Evolutionary conservation across 2,329 filamentous ascomycete genomes (phyloP), one percentile per base, ranked within the genome.

Genomic region (Didymella pomorum): DNA sequence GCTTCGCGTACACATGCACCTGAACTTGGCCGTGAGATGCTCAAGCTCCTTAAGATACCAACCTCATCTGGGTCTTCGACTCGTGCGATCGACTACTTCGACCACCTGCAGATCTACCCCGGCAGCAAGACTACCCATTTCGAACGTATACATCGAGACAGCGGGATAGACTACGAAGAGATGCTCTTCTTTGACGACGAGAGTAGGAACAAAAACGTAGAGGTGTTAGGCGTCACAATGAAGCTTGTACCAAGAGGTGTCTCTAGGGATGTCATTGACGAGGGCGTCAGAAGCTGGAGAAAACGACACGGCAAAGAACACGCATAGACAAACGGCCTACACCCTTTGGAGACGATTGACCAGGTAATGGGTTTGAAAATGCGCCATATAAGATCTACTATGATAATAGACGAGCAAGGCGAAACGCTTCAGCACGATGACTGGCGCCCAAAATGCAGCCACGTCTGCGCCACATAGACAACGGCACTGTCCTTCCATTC

Each of bases 151-250:
- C 85, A 89, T 10, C 85, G 88, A 73, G 83, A 86, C 55, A 93
- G 89, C 14, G 87, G 87, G 1, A 76, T 97, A 2, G 79, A 81
- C 6, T 96, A 87, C 71, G 85, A 89, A 63, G 92, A 97, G 46
- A 96, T 98, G 89, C 76, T 98, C 31, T 98, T 98, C 77, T 98
- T 98, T 66, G 94, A 98, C 68, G 94, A 98, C 69, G 94, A 98
- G 84, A 83, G 84, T 51, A 81, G 94, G 60, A 98, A 98, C 72
- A 83, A 86, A 57, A 93, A 97, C 72, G 94, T 96, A 0, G 86
- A 89, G 77, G 80, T 84, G 44, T 71, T 97, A 48, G 93, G 93
- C 0, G 90, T 96, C 3, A 91, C 90, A 0, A 96, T 98, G 86
- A 87, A 87, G 72, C 79, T 97, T 48, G 89, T 98, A 0, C 80